Base-by-base conservation (phyloP, 1,284 basidiomycete species). In the Vanrija humicola region DNA sequence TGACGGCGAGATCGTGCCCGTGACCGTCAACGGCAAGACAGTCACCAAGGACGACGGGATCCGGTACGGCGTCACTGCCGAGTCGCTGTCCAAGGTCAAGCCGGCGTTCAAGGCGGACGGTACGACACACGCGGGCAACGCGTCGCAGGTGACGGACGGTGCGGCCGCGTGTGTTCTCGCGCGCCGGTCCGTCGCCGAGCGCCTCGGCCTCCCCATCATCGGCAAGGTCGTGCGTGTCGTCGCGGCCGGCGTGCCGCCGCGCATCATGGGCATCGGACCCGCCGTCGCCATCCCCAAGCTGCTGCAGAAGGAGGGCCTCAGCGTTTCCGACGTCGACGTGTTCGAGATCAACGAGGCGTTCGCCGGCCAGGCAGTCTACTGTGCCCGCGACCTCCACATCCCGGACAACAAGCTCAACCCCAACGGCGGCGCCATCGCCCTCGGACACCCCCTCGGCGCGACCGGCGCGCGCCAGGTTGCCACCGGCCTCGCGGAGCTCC, bases 81-180 rank as follows among this genome's bases (percentile, higher is more conserved):
- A 90, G 79, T 85, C 82, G 63, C 79, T 96, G 52, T 75, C 77
- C 44, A 92, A 90, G 81, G 82, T 96, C 63, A 95, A 92, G 80
- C 89, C 93, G 10, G 87, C 89, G 10, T 96, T 96, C 78, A 77
- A 84, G 43, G 92, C 91, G 5, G 78, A 82, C 28, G 94, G 93
- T 5, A 57, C 53, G 16, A 61, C 59, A 26, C 44, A 43, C 28
- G 59, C 59, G 42, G 59, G 59, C 29, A 95, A 91, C 75, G 88
- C 91, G 3, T 91, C 87, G 19, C 92, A 95, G 74, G 84, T 97
- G 48, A 91, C 89, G 25, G 94, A 97, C 68, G 93, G 93, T 56
- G 93, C 93, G n/a, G 90, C 92, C 38, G 92, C 92, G 0, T 90
- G 96, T 50, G 78, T 97, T 50, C 85, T 96, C 55, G 82, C 89